phyloP scores from a whole-genome alignment of 306 rosid species.

The Citrullus mucosospermus region DNA sequence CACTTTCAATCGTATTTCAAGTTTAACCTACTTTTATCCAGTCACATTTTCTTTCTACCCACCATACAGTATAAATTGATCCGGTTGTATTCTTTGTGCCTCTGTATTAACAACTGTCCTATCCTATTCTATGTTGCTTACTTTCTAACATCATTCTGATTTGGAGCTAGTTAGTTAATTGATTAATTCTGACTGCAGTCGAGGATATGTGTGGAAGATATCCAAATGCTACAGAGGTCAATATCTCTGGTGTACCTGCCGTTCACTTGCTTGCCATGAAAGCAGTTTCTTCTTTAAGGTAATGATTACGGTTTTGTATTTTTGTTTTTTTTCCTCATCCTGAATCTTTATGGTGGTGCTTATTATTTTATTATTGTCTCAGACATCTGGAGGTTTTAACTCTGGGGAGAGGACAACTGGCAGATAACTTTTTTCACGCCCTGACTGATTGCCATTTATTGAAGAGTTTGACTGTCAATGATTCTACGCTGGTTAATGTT shows the following conservation, averaged over 20 bases:
- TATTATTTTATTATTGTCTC: conserved; percentile 16
- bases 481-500: conserved; percentile 80
- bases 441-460: conserved; percentile 57
- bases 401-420: conserved; percentile 68
- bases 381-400: conserved; percentile 82
- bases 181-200: conserved; percentile 35
- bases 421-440: conserved; percentile 69
- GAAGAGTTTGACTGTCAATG: conserved; percentile 61
- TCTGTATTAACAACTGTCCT: not conserved
- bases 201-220: conserved; percentile 92
- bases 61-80: not conserved
- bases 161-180: not conserved
- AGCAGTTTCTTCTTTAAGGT: conserved; percentile 71
- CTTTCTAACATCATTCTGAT: not conserved
- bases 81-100: not conserved
- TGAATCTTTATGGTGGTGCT: conserved; percentile 12
- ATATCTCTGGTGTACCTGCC: conserved; percentile 53
- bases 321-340: not conserved
- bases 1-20: not conserved
- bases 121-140: not conserved
- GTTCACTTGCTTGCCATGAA: conserved; percentile 61
- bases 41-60: not conserved
- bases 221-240: conserved; percentile 88
- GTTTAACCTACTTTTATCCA: not conserved
- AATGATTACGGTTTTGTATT: not conserved